phyloP scores from a whole-genome alignment of 2,329 filamentous ascomycete genomes.

The Colletotrichum sp. region DNA sequence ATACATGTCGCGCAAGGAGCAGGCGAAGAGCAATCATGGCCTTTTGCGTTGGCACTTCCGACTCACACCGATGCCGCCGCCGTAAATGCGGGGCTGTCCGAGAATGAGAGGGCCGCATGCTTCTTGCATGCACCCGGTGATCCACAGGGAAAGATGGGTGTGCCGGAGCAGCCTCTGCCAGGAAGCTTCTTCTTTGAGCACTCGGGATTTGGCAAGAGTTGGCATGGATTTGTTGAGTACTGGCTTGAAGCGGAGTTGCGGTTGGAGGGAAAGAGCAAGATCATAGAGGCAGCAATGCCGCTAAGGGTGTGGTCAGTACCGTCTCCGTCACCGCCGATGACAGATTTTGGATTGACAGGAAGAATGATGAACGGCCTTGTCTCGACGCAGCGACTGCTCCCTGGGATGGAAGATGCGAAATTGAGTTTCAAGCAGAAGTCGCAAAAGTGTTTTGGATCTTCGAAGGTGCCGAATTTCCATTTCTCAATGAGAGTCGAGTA shows the following conservation, averaged over 20 bases:
- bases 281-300: slow-evolving; percentile 23
- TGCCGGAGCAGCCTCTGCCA: slow-evolving; percentile 21
- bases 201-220: background rate
- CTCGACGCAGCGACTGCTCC: slow-evolving; percentile 30
- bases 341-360: slow-evolving; percentile 12
- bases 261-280: background rate
- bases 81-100: background rate
- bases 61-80: background rate
- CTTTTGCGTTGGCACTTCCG: slow-evolving; percentile 32
- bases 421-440: slow-evolving; percentile 36
- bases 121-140: slow-evolving; percentile 11
- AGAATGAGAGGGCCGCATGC: slow-evolving; percentile 9
- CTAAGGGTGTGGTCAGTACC: slow-evolving; percentile 20
- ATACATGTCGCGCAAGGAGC: slow-evolving; percentile 19
- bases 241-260: slow-evolving; percentile 31
- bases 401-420: slow-evolving; percentile 30
- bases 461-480: slow-evolving; percentile 33
- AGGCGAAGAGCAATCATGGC: slow-evolving; percentile 24
- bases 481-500: slow-evolving; percentile 29
- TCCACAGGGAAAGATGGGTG: background rate
- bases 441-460: slow-evolving; percentile 32
- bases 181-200: slow-evolving; percentile 7
- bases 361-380: background rate
- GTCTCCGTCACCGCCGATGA: slow-evolving; percentile 17
- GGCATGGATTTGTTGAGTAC: slow-evolving; percentile 39